phyloP scores from a whole-genome alignment of 371 early-diverging fungal species.

The Mucor piriformis region DNA sequence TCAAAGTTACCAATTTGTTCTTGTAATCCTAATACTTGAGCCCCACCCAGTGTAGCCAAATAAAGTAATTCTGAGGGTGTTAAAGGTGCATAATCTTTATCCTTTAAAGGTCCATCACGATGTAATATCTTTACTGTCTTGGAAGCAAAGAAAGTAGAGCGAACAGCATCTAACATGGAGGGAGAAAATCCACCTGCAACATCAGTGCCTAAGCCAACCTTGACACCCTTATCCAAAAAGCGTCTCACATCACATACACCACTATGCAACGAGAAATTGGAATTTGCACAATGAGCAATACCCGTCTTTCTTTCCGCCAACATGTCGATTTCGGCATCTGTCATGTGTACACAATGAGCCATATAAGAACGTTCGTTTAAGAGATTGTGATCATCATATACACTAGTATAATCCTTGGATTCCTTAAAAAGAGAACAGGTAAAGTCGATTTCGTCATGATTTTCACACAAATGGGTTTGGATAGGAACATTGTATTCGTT shows the following conservation, averaged over 20 bases:
- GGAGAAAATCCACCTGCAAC: constrained; percentile 87
- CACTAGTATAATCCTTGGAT: constrained; percentile 67
- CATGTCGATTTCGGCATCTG: constrained; percentile 67
- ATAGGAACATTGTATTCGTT: constrained; percentile 67
- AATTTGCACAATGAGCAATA: constrained; percentile 89
- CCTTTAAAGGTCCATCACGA: constrained; percentile 26
- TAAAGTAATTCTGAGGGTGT: constrained; percentile 71
- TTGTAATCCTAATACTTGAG: constrained; percentile 73
- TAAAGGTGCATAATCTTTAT: constrained; percentile 30
- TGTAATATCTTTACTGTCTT: constrained; percentile 46
- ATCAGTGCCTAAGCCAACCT: constrained; percentile 93
- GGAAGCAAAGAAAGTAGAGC: constrained; percentile 78
- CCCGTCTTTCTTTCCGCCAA: constrained; percentile 67
- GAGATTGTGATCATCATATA: constrained; percentile 71
- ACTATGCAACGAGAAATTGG: constrained; percentile 84
- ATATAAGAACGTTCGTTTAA: constrained; percentile 77
- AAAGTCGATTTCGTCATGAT: constrained; percentile 72
- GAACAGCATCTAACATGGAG: constrained; percentile 84
- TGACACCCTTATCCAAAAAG: constrained; percentile 67
- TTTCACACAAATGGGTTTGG: constrained; percentile 89
- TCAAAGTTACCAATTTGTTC: constrained; percentile 80
- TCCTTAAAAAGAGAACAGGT: constrained; percentile 74
- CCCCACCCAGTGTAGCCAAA: constrained; percentile 91
- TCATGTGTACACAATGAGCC: constrained; percentile 93
- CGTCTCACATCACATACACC: constrained; percentile 84